Base-by-base conservation (phyloP, 352 stramenopile genomes). In the Phytophthora pinifolia region DNA sequence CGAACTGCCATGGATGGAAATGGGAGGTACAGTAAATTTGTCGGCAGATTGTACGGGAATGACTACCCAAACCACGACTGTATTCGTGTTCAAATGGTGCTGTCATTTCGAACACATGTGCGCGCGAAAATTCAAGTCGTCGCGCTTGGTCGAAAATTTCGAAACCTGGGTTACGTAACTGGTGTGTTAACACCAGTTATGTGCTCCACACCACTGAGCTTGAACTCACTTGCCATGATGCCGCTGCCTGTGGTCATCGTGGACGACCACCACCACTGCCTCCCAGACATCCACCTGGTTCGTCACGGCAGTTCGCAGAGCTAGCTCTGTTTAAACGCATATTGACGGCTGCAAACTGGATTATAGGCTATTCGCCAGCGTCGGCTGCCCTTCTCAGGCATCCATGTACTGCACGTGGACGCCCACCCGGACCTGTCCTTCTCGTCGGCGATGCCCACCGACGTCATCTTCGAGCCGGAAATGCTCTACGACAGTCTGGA, bases 361-460 rank as follows among this genome's bases (percentile, higher is more conserved):
- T 4, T 64, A 12, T 22, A 94, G 74, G 82, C 86, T 29, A 91
- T 96, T 30, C 79, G 88, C 9, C 72, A 71, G 33, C 81, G 79
- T 18, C 44, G 31, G 2, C 62, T 96, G 46, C 81, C 88, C 1
- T 92, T 94, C 60, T 41, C 56, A 3, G 57, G 59, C 37, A 65
- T 93, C 13, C 75, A 86, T 15, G 67, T 95, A 42, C 49, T 96
- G 18, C 88, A 96, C 45, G 76, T 92, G 7, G 88, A 96, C 51
- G 86, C 88, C 2, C 88, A 96, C 42, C 85, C 88, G 1, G 88
- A 96, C 47, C 66, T 96, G 35, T 90, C 81, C 22, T 93, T 96
- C 58, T 70, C 82, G 1, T 27, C 56, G 7, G 34, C 60, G 6
- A 32, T 76, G 6, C 62, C 76, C 18, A 69, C 83, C 0, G 38